Conservation (phyloP, 306 rosid species). For the Ammopiptanthus mongolicus region DNA sequence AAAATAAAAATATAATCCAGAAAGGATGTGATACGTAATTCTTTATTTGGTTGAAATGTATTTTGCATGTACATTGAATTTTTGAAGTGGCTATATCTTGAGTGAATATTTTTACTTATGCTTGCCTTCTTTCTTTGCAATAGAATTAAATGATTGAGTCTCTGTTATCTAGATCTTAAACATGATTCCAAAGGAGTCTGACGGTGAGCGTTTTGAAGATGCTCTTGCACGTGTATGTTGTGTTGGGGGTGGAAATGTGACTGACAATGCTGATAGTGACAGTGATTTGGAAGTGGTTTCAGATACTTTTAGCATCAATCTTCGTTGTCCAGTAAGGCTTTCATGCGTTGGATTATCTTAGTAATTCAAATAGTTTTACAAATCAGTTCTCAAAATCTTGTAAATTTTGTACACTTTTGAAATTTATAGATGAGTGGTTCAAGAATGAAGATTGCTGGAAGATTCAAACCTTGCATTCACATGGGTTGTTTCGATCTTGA, state of each 20-base stretch:
- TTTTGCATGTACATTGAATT: background rate
- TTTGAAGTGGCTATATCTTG: background rate
- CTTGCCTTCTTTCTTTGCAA: background rate
- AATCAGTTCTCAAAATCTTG: slow-evolving; percentile 14
- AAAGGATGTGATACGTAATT: background rate
- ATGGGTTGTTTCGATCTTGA: slow-evolving; percentile 99
- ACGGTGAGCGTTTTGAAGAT: slow-evolving; percentile 82
- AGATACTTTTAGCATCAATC: slow-evolving; percentile 72
- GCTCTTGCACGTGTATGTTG: slow-evolving; percentile 91
- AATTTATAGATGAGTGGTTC: slow-evolving; percentile 90
- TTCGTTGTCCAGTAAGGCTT: slow-evolving; percentile 92
- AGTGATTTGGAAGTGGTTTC: slow-evolving; percentile 98
- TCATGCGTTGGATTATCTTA: slow-evolving; percentile 10
- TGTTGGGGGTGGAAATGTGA: slow-evolving; percentile 75
- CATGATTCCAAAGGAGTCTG: slow-evolving; percentile 75
- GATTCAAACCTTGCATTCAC: slow-evolving; percentile 94
- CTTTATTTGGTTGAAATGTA: slow-evolving; percentile 1
- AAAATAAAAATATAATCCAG: background rate
- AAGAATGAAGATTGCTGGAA: slow-evolving; percentile 96
- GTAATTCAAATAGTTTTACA: background rate
- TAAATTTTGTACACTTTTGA: slow-evolving; percentile 5
- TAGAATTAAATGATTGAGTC: background rate
- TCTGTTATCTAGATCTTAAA: slow-evolving; percentile 51
- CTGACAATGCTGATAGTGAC: slow-evolving; percentile 79
- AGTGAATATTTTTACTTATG: background rate